These are phyloP conservation scores for Microsporum audouinii DNA, from an alignment of 2,329 filamentous ascomycete genomes.

Conservation along the genomic window DNA sequence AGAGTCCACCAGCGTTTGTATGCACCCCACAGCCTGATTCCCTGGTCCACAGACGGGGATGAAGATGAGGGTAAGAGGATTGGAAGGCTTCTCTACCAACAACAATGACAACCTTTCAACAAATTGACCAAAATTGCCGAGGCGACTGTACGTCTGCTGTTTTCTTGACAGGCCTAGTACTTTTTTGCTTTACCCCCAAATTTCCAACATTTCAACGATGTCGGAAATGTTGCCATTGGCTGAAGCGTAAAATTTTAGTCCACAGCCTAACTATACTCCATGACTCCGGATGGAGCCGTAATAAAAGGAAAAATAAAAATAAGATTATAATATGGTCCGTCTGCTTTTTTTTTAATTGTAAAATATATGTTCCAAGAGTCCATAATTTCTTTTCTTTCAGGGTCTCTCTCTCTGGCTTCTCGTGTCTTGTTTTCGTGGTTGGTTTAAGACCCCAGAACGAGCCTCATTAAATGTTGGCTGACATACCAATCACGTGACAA, in stretches of 20 bases:
- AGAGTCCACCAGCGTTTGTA: background rate
- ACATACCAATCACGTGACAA: background rate
- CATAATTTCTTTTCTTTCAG: background rate
- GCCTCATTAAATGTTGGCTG: background rate
- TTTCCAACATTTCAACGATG: background rate
- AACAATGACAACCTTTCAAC: background rate
- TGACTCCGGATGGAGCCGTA: background rate
- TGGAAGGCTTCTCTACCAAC: background rate
- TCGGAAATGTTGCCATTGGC: background rate
- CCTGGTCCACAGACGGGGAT: background rate
- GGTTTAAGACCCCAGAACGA: background rate
- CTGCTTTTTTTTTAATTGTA: background rate
- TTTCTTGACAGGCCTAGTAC: background rate
- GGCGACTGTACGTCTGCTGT: background rate
- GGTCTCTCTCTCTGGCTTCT: background rate
- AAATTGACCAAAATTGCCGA: background rate
- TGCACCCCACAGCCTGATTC: constrained; percentile 1
- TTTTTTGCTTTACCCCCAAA: background rate
- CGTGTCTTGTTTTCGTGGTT: background rate
- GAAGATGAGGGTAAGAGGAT: background rate
- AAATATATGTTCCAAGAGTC: background rate
- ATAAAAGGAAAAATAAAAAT: background rate
- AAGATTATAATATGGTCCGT: background rate
- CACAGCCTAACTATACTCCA: background rate
- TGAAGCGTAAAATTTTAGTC: background rate